These are phyloP conservation scores for Phytophthora cactorum DNA, from an alignment of 352 stramenopile species.

Conservation along the genomic window DNA sequence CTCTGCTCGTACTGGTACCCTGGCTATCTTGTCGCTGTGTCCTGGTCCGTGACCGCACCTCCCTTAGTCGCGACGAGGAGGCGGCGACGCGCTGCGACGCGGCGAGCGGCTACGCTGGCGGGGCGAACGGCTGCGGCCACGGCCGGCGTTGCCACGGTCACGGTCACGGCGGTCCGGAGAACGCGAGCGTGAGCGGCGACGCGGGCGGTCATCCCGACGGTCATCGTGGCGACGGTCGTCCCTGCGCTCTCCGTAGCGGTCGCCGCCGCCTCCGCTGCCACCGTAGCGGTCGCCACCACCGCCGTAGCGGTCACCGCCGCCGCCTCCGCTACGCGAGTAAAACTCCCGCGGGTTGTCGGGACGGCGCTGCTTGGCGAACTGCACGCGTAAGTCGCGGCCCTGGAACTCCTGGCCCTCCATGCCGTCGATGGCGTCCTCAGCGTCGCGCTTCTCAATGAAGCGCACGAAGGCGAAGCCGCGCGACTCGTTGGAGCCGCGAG, in stretches of 20 bases:
- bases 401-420: slow-evolving; percentile 81
- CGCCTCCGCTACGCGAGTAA: slow-evolving; percentile 55
- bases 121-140: slow-evolving; percentile 41
- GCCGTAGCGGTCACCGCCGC: slow-evolving; percentile 9
- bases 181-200: slow-evolving; percentile 49
- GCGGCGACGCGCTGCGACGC: slow-evolving; percentile 44
- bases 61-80: slow-evolving; percentile 60
- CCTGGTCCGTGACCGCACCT: background rate
- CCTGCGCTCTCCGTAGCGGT: slow-evolving; percentile 40
- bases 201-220: slow-evolving; percentile 39
- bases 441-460: slow-evolving; percentile 89
- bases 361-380: slow-evolving; percentile 80
- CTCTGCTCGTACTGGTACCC: slow-evolving; percentile 22
- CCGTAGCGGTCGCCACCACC: slow-evolving; percentile 6
- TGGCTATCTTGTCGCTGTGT: background rate
- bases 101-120: slow-evolving; percentile 43
- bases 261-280: slow-evolving; percentile 26
- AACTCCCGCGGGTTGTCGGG: slow-evolving; percentile 82
- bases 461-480: slow-evolving; percentile 89
- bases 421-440: slow-evolving; percentile 85
- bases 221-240: slow-evolving; percentile 44
- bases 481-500: slow-evolving; percentile 78
- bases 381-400: slow-evolving; percentile 71
- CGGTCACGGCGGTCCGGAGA: slow-evolving; percentile 52
- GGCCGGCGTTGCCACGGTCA: slow-evolving; percentile 44